Conservation (phyloP, 1,139 yeast genomes). For the Yamadazyma diddensiae region DNA sequence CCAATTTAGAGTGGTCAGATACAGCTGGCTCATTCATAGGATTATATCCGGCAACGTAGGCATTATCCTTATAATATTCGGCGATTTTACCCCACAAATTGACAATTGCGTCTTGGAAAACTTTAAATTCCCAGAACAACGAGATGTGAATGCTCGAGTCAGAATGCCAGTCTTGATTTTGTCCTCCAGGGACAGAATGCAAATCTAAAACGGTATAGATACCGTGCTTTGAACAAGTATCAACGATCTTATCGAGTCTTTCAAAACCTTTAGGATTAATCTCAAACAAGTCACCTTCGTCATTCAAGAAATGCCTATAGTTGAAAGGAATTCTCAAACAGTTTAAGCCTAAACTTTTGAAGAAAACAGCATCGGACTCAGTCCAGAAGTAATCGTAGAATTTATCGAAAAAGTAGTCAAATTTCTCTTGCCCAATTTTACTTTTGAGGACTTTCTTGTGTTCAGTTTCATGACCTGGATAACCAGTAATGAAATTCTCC, state of each 20-base stretch:
- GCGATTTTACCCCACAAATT: slow-evolving; percentile 43
- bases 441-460: slow-evolving; percentile 33
- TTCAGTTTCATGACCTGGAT: slow-evolving; percentile 48
- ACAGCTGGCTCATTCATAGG: slow-evolving; percentile 48
- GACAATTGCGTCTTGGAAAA: slow-evolving; percentile 40
- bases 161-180: slow-evolving; percentile 49
- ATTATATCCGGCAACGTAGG: slow-evolving; percentile 48
- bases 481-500: slow-evolving; percentile 52
- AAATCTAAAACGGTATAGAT: slow-evolving; percentile 45
- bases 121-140: slow-evolving; percentile 43
- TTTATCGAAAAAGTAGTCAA: slow-evolving; percentile 42
- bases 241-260: slow-evolving; percentile 36
- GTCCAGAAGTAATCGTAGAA: slow-evolving; percentile 50
- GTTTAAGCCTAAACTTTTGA: slow-evolving; percentile 37
- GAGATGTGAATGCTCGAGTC: slow-evolving; percentile 43
- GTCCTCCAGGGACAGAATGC: slow-evolving; percentile 48
- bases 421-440: slow-evolving; percentile 41
- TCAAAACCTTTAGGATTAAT: slow-evolving; percentile 40
- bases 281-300: slow-evolving; percentile 34
- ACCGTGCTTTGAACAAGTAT: slow-evolving; percentile 35
- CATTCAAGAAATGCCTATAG: slow-evolving; percentile 44
- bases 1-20: slow-evolving; percentile 34
- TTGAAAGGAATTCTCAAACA: slow-evolving; percentile 47
- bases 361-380: slow-evolving; percentile 40
- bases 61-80: slow-evolving; percentile 36